Evolutionary conservation across 108 stramenopile species (phyloP).

Genomic region (Pseudonitzschia multiseries): DNA sequence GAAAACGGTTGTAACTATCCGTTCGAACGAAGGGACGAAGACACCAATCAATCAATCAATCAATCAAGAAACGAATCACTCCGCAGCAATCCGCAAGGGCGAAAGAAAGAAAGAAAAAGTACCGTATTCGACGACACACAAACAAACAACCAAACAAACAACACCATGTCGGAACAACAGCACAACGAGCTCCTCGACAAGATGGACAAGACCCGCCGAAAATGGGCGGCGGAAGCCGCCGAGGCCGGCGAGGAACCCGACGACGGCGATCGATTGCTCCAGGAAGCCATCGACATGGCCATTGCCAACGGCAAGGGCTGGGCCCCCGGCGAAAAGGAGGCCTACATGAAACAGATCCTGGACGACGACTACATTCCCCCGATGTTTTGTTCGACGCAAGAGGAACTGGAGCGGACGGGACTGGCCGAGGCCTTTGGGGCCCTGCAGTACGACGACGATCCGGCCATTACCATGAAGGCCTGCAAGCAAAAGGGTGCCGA

Average conservation of each 20-base stretch:
- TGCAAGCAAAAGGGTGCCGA: constrained; percentile 80
- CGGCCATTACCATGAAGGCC: constrained; percentile 65
- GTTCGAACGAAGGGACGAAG: too few species aligned
- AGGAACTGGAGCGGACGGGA: constrained; percentile 75
- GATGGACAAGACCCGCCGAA: constrained; percentile 57
- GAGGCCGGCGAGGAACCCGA: constrained; percentile 48
- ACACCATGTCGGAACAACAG: not conserved
- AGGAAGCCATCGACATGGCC: constrained; percentile 84
- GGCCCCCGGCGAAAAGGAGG: constrained; percentile 82
- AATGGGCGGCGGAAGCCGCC: constrained; percentile 59
- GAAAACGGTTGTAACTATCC: too few species aligned
- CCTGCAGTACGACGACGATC: constrained; percentile 76
- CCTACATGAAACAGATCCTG: constrained; percentile 72
- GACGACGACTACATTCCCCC: constrained; percentile 90
- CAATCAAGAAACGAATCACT: too few species aligned
- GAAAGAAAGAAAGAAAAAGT: too few species aligned
- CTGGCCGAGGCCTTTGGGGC: constrained; percentile 79
- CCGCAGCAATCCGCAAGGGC: too few species aligned
- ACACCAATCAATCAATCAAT: too few species aligned
- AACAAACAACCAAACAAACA: not conserved
- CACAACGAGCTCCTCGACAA: constrained; percentile 59
- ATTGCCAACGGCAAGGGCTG: constrained; percentile 85
- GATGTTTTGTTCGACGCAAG: constrained; percentile 64
- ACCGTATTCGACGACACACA: not conserved
- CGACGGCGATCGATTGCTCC: constrained; percentile 65